phyloP scores from a whole-genome alignment of 2,329 filamentous ascomycete genomes.

The Lachnellula willkommii region DNA sequence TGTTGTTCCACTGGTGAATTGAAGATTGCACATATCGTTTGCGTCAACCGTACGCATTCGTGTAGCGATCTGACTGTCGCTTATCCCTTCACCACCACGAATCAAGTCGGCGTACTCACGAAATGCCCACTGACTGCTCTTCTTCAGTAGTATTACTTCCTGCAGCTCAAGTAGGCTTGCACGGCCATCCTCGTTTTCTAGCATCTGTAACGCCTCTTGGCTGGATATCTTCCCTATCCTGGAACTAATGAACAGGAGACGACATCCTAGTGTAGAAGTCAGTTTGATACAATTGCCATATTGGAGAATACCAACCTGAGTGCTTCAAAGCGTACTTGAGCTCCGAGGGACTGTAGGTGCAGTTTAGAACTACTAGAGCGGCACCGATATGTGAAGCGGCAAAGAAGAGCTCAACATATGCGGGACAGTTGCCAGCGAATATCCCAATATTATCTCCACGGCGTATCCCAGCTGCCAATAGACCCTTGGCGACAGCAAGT shows the following conservation, averaged over 20 bases:
- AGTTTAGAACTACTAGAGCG: conserved; percentile 73
- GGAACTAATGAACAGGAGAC: conserved; percentile 55
- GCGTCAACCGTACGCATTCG: conserved; percentile 32
- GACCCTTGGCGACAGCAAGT: conserved; percentile 32
- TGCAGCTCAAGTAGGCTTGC: too few relatives aligned
- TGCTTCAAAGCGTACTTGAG: conserved; percentile 66
- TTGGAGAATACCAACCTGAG: conserved; percentile 45
- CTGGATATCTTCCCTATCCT: too few relatives aligned
- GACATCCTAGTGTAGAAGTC: conserved; percentile 50
- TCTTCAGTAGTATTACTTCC: too few relatives aligned
- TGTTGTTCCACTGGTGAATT: conserved; percentile 72
- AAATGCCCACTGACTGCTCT: too few relatives aligned
- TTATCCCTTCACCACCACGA: too few relatives aligned
- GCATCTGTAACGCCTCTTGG: too few relatives aligned
- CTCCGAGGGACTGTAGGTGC: conserved; percentile 72
- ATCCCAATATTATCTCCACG: conserved; percentile 21
- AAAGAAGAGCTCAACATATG: conserved; percentile 29
- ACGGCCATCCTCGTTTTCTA: too few relatives aligned
- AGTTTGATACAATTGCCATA: background rate
- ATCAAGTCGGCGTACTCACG: too few relatives aligned
- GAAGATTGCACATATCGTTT: conserved; percentile 66
- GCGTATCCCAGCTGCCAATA: conserved; percentile 10
- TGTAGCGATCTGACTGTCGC: too few relatives aligned
- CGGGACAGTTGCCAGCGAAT: conserved; percentile 19
- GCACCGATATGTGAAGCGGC: conserved; percentile 45